phyloP scores from a whole-genome alignment of 1,139 yeast species.

The Candida labiduridarum region DNA sequence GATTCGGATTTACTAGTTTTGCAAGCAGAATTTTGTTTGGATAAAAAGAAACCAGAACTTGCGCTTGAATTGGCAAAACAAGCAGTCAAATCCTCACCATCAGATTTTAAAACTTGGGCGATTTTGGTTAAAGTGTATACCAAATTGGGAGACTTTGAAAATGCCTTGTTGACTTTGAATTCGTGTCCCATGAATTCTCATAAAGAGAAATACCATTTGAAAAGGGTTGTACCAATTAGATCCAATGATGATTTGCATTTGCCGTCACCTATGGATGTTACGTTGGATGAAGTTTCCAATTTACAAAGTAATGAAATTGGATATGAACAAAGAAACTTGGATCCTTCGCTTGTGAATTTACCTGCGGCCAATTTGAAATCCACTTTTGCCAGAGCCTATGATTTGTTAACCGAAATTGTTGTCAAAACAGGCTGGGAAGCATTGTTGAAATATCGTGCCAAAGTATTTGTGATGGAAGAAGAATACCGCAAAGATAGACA shows the following conservation, averaged over 20 bases:
- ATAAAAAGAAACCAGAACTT: constrained; percentile 65
- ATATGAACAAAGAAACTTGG: constrained; percentile 57
- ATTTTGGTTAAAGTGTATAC: constrained; percentile 73
- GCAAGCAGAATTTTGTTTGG: constrained; percentile 74
- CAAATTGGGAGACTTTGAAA: constrained; percentile 65
- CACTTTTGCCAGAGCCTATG: constrained; percentile 80
- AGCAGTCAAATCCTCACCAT: constrained; percentile 80
- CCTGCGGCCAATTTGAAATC: constrained; percentile 79
- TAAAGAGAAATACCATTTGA: constrained; percentile 58
- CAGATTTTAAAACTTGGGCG: constrained; percentile 86
- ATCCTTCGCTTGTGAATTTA: constrained; percentile 67
- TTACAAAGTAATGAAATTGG: constrained; percentile 55
- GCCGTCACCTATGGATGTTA: constrained; percentile 80
- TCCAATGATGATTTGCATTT: constrained; percentile 61
- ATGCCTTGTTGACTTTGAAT: constrained; percentile 80
- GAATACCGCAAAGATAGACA: constrained; percentile 64
- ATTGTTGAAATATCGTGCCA: constrained; percentile 75
- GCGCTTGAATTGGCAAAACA: constrained; percentile 75
- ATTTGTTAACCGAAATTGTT: constrained; percentile 73
- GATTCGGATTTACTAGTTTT: constrained; percentile 60
- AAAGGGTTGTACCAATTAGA: constrained; percentile 63
- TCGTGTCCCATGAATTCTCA: constrained; percentile 90
- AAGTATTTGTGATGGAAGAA: constrained; percentile 93
- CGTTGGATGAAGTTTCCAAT: constrained; percentile 62
- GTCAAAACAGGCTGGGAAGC: constrained; percentile 86